Evolutionary conservation across 2,329 filamentous ascomycete genomes (phyloP), one percentile per base, ranked within the genome.

Genomic region (Sporothrix variecibatus): DNA sequence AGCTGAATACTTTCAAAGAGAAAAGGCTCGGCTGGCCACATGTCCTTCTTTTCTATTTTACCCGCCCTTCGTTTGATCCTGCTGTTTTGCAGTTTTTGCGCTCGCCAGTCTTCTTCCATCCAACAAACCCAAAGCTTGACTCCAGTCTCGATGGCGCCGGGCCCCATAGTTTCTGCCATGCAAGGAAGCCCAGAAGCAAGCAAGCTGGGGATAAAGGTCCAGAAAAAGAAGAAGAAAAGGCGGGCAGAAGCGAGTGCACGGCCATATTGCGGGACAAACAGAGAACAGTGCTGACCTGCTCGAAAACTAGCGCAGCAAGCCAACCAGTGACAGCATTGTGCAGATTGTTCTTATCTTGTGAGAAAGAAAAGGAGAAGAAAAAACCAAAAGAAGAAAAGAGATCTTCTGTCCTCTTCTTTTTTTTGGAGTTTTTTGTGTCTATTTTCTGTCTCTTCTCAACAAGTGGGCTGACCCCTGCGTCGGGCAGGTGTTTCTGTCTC

Each of bases 291-390:
- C 20, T 43, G 34, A 43, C 60, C n/a, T 65, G 60, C 34, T 43
- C 43, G 20, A 43, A 40, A 65, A 43, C 60, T 65, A 65, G 60
- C 60, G 60, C 60, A 65, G n/a, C 60, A n/a, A 49, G 43, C 15
- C n/a, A 49, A 15, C 15, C n/a, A 40, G 60, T 65, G 34, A 34
- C 2, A 64, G 31, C 28, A n/a, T 34, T 3, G 20, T 64, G 31
- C 34, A 40, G 58, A 34, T 5, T 17, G 12, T 11, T 20, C 62
- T 67, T 67, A 67, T 67, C 62, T 56, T 56, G 23, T 12, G 9
- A 28, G 51, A 28, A 26, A 9, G 8, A 20, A 56, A n/a, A n/a
- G 46, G 15, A 51, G n/a, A 5, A 9, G 8, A 20, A 56, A n/a
- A n/a, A 15, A n/a, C 17, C 7, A 5, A 9, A 1, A 17, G 38